phyloP scores from a whole-genome alignment of 2,329 filamentous ascomycete species.

The Colletotrichum limetticola region DNA sequence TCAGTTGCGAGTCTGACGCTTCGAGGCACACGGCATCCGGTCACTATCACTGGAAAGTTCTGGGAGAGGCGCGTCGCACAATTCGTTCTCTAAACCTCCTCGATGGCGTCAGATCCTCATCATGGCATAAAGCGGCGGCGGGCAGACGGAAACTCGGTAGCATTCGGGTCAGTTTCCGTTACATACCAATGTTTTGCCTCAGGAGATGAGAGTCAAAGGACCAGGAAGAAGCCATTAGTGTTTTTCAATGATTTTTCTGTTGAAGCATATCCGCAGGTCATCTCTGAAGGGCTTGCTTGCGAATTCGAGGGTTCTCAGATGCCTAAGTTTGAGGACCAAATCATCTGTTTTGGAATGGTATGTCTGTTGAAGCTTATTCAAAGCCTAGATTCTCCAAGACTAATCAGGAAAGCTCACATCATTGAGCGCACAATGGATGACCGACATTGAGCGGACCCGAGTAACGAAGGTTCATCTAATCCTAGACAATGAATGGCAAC shows the following conservation, averaged over 20 bases:
- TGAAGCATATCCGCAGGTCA: not conserved
- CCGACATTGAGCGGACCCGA: not conserved
- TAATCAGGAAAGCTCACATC: not conserved
- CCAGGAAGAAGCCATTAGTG: not conserved
- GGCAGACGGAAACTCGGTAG: fast-evolving
- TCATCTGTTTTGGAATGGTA: not conserved
- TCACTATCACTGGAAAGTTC: not conserved
- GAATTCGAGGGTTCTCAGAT: not conserved
- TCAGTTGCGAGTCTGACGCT: not conserved
- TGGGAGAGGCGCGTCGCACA: not conserved
- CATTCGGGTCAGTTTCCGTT: not conserved
- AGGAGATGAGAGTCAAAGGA: not conserved
- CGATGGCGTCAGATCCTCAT: not conserved
- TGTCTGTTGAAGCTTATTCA: not conserved
- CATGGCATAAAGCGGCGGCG: not conserved
- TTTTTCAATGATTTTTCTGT: not conserved
- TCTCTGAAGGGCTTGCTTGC: not conserved
- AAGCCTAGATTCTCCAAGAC: not conserved
- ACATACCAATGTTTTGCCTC: not conserved
- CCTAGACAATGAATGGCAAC: not conserved
- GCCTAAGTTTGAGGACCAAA: not conserved
- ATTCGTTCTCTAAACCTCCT: not conserved
- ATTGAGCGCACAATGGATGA: not conserved
- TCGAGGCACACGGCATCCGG: not conserved
- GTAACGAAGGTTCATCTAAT: not conserved